Evolutionary conservation across 1,284 basidiomycete genomes (phyloP), one percentile per base, ranked within the genome.

Genomic region (Dichomitus squalens): DNA sequence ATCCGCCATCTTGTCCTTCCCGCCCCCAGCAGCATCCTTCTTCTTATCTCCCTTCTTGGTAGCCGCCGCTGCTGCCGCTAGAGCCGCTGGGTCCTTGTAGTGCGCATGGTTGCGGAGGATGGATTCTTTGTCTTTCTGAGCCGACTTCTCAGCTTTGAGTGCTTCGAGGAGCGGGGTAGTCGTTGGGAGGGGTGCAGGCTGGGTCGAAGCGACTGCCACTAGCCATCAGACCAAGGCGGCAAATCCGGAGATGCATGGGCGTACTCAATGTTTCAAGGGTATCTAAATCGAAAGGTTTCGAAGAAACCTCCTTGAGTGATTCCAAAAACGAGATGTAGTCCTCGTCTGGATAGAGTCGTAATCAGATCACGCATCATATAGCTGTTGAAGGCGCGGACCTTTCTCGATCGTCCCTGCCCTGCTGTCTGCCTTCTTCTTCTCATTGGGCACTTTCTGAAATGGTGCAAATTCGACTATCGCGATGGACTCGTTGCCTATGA

Each of bases 401-500:
- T 88, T 83, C 66, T 93, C 88, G 56, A 94, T 92, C 0, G 92
- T 93, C 1, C 81, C 88, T 58, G 83, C 83, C 43, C 88, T 78
- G 18, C 79, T 77, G 66, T 94, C 92, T 0, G 71, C 69, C 72
- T 93, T 95, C 72, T 82, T 85, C 73, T 88, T 88, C 61, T 88
- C 87, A 0, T 80, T 70, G 0, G 93, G 90, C 2, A 90, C 75
- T 73, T 94, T 97, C 72, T 96, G 95, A 62, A 89, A 93, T 0
- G 95, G 95, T 0, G 96, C 92, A 69, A 92, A 98, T 73, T 99
- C 96, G 2, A 99, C 95, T 1, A 97, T 80, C 1, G 93, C 94
- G 54, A 88, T 82, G 3, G 85, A 92, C 68, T 96, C 93, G 66
- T 89, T 90, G 9, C 96, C 95, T 96, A 34, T 12, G 27, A 12